These are phyloP conservation scores for Cryptococcus amylolentus DNA, from an alignment of 1,284 basidiomycete genomes.

Conservation along the genomic window DNA sequence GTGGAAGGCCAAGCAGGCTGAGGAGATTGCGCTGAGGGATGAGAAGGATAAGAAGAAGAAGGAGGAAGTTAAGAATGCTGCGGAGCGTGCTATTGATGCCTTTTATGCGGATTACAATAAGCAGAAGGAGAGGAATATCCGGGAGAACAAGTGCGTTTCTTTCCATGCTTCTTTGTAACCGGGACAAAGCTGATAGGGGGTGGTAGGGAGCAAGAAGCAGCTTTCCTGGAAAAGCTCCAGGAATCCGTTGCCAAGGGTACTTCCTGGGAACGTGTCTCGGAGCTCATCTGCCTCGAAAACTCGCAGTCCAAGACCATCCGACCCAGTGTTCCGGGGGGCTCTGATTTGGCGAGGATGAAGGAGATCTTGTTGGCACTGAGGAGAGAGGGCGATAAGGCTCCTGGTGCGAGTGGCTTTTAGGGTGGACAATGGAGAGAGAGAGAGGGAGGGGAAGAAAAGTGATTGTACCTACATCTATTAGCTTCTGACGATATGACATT, in stretches of 20 bases:
- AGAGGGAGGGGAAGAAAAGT: not conserved
- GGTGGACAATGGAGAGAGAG: not conserved
- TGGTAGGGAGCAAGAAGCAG: conserved; percentile 77
- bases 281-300: conserved; percentile 84
- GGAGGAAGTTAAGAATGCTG: conserved; percentile 81
- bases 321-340: conserved; percentile 78
- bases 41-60: conserved; percentile 73
- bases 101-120: conserved; percentile 93
- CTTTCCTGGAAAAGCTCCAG: conserved; percentile 69
- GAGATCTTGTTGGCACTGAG: conserved; percentile 81
- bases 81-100: conserved; percentile 88
- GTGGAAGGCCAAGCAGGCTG: conserved; percentile 85
- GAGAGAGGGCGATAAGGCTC: conserved; percentile 83
- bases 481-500: not conserved
- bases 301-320: conserved; percentile 95
- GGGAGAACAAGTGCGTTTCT: conserved; percentile 84
- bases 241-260: conserved; percentile 83
- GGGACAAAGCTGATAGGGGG: not conserved
- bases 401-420: conserved; percentile 85
- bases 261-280: conserved; percentile 92
- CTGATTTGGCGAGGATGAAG: conserved; percentile 85
- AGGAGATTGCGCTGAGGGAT: conserved; percentile 77
- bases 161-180: not conserved
- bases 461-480: not conserved
- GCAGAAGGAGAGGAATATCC: conserved; percentile 88